Conservation (phyloP, 441 rosid genomes). For the Adansonia grandidieri region DNA sequence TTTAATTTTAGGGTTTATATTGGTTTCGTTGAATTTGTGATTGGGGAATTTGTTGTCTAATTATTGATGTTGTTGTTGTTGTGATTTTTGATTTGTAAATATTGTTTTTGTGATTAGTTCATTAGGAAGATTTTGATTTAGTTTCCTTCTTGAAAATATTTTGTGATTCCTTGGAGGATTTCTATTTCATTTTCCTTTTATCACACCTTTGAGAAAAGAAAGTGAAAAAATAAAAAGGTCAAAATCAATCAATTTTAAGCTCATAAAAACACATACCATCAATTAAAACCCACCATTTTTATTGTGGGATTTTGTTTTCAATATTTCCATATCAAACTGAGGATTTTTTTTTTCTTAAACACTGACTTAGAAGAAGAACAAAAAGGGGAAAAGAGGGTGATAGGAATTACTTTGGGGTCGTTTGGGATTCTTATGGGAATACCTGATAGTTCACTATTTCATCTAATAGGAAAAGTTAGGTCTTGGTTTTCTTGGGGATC, state of each 20-base stretch:
- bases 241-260: constrained; percentile 30
- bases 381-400: constrained; percentile 26
- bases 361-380: constrained; percentile 28
- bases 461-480: constrained; percentile 77
- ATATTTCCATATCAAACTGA: constrained; percentile 24
- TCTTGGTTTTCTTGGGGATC: constrained; percentile 72
- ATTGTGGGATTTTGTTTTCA: constrained; percentile 51
- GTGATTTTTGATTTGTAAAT: constrained; percentile 46
- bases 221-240: constrained; percentile 22
- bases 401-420: constrained; percentile 37
- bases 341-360: constrained; percentile 28
- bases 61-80: constrained; percentile 36
- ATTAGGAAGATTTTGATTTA: constrained; percentile 15
- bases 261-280: constrained; percentile 33
- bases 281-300: constrained; percentile 59
- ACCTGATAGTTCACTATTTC: constrained; percentile 68
- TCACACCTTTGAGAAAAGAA: constrained; percentile 14
- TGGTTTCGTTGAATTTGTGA: constrained; percentile 14
- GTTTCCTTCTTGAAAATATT: constrained; percentile 47
- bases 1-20: not conserved
- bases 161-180: constrained; percentile 57
- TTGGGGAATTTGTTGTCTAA: constrained; percentile 18
- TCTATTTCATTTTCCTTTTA: constrained; percentile 24
- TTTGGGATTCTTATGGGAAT: constrained; percentile 70
- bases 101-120: constrained; percentile 17